A percentile compares a stretch with the other conserved stretches of the same genome.
These are phyloP conservation scores for Puccinia sorghi DNA, from an alignment of 1,284 basidiomycete genomes.

Conservation along the genomic window DNA sequence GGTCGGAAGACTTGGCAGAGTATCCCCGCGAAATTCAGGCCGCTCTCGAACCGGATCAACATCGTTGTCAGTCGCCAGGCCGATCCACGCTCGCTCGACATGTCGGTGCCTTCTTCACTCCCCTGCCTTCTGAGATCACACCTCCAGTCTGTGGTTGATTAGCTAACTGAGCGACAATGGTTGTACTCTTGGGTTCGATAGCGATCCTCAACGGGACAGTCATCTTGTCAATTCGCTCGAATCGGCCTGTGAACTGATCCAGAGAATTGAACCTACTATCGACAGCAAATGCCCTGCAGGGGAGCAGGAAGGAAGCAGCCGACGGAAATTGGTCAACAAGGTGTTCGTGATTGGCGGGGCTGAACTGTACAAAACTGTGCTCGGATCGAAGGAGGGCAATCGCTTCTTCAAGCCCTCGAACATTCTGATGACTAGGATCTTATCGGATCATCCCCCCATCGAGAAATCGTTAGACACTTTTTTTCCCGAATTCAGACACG, in stretches of 20 bases:
- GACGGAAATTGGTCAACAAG: constrained; percentile 53
- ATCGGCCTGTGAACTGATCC: constrained; percentile 35
- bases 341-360: constrained; percentile 88
- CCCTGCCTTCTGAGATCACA: background rate
- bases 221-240: constrained; percentile 21
- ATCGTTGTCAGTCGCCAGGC: constrained; percentile 63
- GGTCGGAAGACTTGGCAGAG: constrained; percentile 97
- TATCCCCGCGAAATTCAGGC: constrained; percentile 85
- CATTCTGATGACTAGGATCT: constrained; percentile 81
- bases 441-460: constrained; percentile 62
- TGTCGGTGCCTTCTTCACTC: constrained; percentile 13
- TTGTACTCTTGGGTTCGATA: background rate
- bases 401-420: constrained; percentile 64
- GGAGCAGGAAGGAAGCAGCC: constrained; percentile 50
- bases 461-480: constrained; percentile 79
- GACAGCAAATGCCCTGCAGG: constrained; percentile 49
- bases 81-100: background rate
- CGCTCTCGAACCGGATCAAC: constrained; percentile 75
- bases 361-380: constrained; percentile 73
- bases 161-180: background rate
- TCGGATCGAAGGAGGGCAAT: constrained; percentile 58
- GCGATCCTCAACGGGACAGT: constrained; percentile 4
- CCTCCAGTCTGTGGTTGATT: background rate
- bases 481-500: constrained; percentile 70
- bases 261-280: constrained; percentile 28